phyloP scores from a whole-genome alignment of 768 basidiomycete genomes.

The Mrakia gelida region DNA sequence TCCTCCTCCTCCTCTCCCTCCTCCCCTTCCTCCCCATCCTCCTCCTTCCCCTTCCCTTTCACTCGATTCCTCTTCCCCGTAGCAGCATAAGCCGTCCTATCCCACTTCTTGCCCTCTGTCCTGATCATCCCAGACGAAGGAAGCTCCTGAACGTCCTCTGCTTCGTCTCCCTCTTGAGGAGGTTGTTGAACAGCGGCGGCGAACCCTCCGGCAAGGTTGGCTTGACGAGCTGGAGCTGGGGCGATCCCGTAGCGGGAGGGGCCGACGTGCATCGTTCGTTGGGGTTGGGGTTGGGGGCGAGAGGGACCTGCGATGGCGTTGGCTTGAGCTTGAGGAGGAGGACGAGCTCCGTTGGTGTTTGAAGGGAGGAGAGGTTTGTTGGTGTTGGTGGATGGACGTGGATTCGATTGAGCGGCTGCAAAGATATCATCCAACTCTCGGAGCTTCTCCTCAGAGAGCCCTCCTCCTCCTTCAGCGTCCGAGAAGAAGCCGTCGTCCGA shows the following conservation, averaged over 20 bases:
- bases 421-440: conserved; percentile 6
- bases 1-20: conserved; percentile 44
- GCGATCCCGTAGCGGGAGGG: neutral
- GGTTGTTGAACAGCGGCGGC: neutral
- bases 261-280: neutral
- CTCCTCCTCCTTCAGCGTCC: conserved; percentile 12
- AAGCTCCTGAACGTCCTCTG: neutral
- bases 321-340: neutral
- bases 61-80: conserved; percentile 51
- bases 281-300: neutral
- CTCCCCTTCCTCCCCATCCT: conserved; percentile 43
- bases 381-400: neutral
- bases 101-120: conserved; percentile 74
- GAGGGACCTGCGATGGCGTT: conserved; percentile 24
- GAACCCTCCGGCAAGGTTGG: conserved; percentile 20
- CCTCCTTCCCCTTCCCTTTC: conserved; percentile 47
- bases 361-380: neutral
- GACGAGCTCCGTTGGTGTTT: neutral
- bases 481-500: conserved; percentile 5
- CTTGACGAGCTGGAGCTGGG: conserved; percentile 9
- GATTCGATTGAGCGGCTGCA: neutral
- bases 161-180: too few relatives aligned
- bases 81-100: conserved; percentile 81
- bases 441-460: conserved; percentile 17
- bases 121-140: conserved; percentile 49